Evolutionary conservation across 305 asterid genomes (phyloP).

Genomic region (Fraxinus angustifolia): DNA sequence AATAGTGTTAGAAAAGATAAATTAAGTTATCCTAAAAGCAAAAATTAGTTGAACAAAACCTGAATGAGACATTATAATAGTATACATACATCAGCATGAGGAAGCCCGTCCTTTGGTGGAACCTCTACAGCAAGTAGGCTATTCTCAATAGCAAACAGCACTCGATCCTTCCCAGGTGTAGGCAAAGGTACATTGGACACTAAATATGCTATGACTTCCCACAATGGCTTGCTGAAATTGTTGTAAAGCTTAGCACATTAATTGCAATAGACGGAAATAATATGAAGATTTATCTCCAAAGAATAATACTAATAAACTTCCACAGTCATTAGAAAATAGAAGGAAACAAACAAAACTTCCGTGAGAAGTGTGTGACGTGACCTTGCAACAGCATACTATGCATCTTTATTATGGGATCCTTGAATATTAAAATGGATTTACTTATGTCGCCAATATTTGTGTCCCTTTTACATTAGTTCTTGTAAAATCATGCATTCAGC

Average conservation of each 20-base stretch:
- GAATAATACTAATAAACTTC: conserved; percentile 19
- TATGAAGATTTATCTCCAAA: conserved; percentile 1
- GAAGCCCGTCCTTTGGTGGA: conserved; percentile 91
- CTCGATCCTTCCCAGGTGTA: conserved; percentile 86
- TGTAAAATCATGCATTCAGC: neutral
- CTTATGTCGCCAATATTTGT: neutral
- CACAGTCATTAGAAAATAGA: conserved; percentile 13
- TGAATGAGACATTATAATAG: conserved; percentile 16
- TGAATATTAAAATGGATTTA: neutral
- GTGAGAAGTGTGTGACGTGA: conserved; percentile 1
- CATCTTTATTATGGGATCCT: neutral
- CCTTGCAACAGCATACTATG: neutral
- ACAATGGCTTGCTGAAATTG: conserved; percentile 86
- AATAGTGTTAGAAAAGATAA: conserved; percentile 15
- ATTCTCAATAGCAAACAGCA: conserved; percentile 75
- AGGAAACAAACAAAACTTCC: neutral
- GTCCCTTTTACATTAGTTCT: conserved; percentile 6
- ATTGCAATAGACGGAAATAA: conserved; percentile 14
- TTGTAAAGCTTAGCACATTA: conserved; percentile 32
- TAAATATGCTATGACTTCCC: conserved; percentile 75
- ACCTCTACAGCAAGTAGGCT: conserved; percentile 88
- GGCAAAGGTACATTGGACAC: conserved; percentile 90
- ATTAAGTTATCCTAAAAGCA: neutral
- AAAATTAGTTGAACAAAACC: neutral
- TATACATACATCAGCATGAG: conserved; percentile 89